Percentiles rank a stretch among this genome's conserved stretches.
These are phyloP conservation scores for Aspergillus sclerotialis DNA, from an alignment of 2,329 filamentous ascomycete species.

Conservation along the genomic window DNA sequence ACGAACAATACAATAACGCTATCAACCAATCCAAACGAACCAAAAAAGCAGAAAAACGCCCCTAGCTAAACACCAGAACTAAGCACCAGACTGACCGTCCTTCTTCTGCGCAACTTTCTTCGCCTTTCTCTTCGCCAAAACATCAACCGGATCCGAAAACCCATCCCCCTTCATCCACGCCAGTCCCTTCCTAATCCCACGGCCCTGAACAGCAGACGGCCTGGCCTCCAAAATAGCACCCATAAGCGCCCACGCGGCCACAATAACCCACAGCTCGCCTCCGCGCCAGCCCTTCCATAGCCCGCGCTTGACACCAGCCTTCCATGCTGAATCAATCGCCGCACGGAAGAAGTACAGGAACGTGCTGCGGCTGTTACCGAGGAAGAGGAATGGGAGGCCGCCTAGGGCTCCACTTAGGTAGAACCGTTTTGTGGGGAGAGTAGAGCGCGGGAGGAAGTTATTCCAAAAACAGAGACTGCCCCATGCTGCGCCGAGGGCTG, in stretches of 20 bases:
- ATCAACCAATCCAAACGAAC: too few species aligned
- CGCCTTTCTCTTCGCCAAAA: slow-evolving; percentile 32
- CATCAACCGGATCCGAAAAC: slow-evolving; percentile 60
- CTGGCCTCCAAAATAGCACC: slow-evolving; percentile 71
- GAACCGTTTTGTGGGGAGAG: slow-evolving; percentile 77
- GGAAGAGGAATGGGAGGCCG: slow-evolving; percentile 70
- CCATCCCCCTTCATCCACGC: slow-evolving; percentile 70
- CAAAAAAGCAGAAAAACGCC: too few species aligned
- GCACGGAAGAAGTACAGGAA: slow-evolving; percentile 73
- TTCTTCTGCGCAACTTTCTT: slow-evolving; percentile 17
- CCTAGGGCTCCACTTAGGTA: slow-evolving; percentile 82
- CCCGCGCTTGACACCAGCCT: slow-evolving; percentile 82
- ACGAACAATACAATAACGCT: too few species aligned
- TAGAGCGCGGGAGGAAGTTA: slow-evolving; percentile 62
- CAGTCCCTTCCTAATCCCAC: slow-evolving; percentile 62
- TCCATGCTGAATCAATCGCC: slow-evolving; percentile 82
- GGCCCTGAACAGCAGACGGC: slow-evolving; percentile 60
- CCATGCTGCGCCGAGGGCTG: slow-evolving; percentile 81
- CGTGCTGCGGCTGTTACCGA: slow-evolving; percentile 50
- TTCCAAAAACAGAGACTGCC: slow-evolving; percentile 86
- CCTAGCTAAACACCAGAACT: too few species aligned
- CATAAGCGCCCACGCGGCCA: slow-evolving; percentile 68
- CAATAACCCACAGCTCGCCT: slow-evolving; percentile 79
- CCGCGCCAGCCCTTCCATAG: slow-evolving; percentile 80
- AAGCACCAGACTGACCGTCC: too few species aligned